These are phyloP conservation scores for Pythium periplocum DNA, from an alignment of 352 stramenopile species.

Conservation along the genomic window DNA sequence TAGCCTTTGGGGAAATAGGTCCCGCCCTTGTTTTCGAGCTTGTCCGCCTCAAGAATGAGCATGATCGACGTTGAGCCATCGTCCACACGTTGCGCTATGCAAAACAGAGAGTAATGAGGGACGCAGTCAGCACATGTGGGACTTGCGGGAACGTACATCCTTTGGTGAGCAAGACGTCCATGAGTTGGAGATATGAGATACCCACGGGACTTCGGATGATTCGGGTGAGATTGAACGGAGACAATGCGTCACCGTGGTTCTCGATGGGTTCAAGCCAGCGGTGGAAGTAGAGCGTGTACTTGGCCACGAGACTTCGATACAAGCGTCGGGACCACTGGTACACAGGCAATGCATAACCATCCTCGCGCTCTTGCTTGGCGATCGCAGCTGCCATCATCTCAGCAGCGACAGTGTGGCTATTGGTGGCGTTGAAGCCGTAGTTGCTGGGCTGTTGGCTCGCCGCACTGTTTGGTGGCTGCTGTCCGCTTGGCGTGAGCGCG, in stretches of 20 bases:
- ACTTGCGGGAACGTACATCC: slow-evolving; percentile 30
- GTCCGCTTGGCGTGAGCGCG: slow-evolving; percentile 8
- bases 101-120: not conserved
- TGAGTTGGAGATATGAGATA: slow-evolving; percentile 79
- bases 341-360: slow-evolving; percentile 72
- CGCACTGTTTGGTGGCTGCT: no score
- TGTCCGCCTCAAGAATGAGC: slow-evolving; percentile 73
- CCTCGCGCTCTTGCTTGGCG: slow-evolving; percentile 67
- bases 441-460: no score
- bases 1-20: slow-evolving; percentile 79
- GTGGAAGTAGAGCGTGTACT: slow-evolving; percentile 82
- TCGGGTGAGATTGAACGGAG: slow-evolving; percentile 59
- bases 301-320: slow-evolving; percentile 78
- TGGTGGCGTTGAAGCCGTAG: slow-evolving; percentile 32
- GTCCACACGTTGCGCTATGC: slow-evolving; percentile 41
- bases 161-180: slow-evolving; percentile 72
- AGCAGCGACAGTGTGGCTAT: slow-evolving; percentile 37
- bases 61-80: slow-evolving; percentile 49
- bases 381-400: slow-evolving; percentile 80
- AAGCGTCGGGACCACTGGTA: slow-evolving; percentile 82
- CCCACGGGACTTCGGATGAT: slow-evolving; percentile 72
- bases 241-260: slow-evolving; percentile 43
- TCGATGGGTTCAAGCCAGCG: slow-evolving; percentile 71
- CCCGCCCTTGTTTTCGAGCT: slow-evolving; percentile 65
- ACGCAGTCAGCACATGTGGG: no score